Conservation (phyloP, 805 yeast species). For the Crinitomyces ghanaensis region DNA sequence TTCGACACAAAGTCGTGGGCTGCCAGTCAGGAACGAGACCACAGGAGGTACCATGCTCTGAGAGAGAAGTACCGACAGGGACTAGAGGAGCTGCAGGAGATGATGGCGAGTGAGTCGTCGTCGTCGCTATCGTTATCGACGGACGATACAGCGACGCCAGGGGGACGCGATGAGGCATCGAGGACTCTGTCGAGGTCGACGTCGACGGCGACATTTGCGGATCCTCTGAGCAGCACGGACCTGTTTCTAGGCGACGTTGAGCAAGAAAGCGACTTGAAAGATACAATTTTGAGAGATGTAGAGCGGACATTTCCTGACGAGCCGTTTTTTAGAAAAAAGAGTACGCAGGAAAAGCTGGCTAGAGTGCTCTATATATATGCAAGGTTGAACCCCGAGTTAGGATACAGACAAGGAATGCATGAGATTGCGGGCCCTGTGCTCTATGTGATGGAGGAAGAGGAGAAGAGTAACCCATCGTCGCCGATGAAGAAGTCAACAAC, state of each 20-base stretch:
- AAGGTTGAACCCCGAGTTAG: constrained; percentile 34
- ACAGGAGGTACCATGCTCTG: constrained; percentile 6
- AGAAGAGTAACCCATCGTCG: too few species aligned
- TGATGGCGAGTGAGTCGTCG: too few species aligned
- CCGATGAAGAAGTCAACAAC: too few species aligned
- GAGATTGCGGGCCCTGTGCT: constrained; percentile 39
- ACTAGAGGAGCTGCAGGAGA: not conserved
- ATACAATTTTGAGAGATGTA: constrained; percentile 23
- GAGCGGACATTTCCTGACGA: constrained; percentile 27
- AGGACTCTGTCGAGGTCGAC: too few species aligned
- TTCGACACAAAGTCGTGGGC: constrained; percentile 12
- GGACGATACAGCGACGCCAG: too few species aligned
- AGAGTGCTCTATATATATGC: constrained; percentile 37
- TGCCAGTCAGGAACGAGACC: constrained; percentile 6
- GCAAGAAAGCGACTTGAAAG: constrained; percentile 12
- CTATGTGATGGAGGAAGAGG: constrained; percentile 16
- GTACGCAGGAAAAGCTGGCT: constrained; percentile 23
- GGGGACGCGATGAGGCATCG: not conserved
- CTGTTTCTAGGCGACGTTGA: too few species aligned
- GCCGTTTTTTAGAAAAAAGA: constrained; percentile 19
- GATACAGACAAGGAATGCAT: constrained; percentile 47
- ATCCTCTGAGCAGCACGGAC: constrained; percentile 6
- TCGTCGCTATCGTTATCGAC: too few species aligned
- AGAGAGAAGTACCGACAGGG: constrained; percentile 2
- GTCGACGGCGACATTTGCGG: not conserved